phyloP scores from a whole-genome alignment of 2,329 filamentous ascomycete species.

The Aspergillus transmontanensis region DNA sequence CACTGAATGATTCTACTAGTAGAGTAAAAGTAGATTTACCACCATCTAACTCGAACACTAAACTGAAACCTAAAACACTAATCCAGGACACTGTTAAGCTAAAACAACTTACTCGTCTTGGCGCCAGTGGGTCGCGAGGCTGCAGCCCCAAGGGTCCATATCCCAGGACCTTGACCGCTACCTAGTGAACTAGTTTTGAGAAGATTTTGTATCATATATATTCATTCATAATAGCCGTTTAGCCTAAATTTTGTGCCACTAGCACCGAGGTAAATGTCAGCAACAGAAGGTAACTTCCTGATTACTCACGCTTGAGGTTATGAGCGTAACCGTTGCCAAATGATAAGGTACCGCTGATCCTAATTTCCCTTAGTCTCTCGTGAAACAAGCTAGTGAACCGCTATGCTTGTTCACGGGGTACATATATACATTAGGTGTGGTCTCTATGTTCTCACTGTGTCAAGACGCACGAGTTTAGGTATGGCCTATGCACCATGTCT shows the following conservation, averaged over 20 bases:
- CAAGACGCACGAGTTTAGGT: background rate
- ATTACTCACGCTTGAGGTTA: background rate
- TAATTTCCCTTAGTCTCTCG: background rate
- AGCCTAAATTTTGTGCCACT: background rate
- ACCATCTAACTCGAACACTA: background rate
- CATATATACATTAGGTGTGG: background rate
- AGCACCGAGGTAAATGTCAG: background rate
- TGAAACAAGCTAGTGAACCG: background rate
- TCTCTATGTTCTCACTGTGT: background rate
- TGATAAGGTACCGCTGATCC: background rate
- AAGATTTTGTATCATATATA: background rate
- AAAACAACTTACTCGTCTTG: slow-evolving; percentile 1
- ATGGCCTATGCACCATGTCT: background rate
- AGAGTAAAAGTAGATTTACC: background rate
- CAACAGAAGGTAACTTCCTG: background rate
- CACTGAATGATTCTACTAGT: background rate
- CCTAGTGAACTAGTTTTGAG: background rate
- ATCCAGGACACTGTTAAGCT: background rate
- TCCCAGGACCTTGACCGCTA: background rate
- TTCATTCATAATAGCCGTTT: background rate
- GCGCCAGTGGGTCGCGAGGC: background rate
- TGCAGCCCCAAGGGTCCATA: background rate
- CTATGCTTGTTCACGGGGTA: background rate
- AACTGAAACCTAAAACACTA: background rate
- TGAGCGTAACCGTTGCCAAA: background rate